These are phyloP conservation scores for Coriaria nepalensis DNA, from an alignment of 306 rosid genomes.

Conservation along the genomic window DNA sequence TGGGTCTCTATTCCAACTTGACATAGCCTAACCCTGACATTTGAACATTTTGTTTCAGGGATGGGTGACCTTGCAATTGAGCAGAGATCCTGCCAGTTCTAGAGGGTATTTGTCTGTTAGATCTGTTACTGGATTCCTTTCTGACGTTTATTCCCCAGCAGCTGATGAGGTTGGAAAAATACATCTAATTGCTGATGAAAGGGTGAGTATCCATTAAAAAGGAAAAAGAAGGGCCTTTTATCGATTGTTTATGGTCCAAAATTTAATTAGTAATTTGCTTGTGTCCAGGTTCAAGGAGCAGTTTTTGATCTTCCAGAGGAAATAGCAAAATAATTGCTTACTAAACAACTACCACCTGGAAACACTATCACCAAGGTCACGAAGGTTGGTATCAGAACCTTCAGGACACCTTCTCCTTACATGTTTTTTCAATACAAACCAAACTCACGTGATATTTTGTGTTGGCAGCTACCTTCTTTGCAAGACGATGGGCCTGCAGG, in stretches of 20 bases:
- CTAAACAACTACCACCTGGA: constrained; percentile 61
- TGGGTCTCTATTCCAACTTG: neutral
- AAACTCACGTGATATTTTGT: constrained; percentile 8
- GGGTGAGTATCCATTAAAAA: constrained; percentile 32
- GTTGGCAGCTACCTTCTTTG: constrained; percentile 74
- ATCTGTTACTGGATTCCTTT: constrained; percentile 89
- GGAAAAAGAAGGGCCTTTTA: neutral
- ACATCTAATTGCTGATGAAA: constrained; percentile 80
- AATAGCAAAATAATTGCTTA: constrained; percentile 71
- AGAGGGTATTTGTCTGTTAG: constrained; percentile 77
- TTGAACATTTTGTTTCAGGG: constrained; percentile 48
- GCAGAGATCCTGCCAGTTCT: constrained; percentile 49
- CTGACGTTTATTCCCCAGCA: constrained; percentile 78
- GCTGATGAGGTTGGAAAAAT: constrained; percentile 95
- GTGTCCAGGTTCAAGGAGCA: constrained; percentile 74
- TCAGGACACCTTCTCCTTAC: constrained; percentile 4
- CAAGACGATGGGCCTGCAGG: constrained; percentile 90
- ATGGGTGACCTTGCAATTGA: constrained; percentile 77
- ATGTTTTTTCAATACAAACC: neutral
- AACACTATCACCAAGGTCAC: constrained; percentile 60
- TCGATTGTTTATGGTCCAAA: constrained; percentile 10
- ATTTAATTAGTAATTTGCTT: constrained; percentile 1
- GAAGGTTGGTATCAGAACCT: constrained; percentile 42
- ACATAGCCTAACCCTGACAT: constrained; percentile 1
- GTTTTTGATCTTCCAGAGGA: constrained; percentile 97